Conservation (phyloP, 2,329 filamentous ascomycete species). For the Cryphonectria radicalis region DNA sequence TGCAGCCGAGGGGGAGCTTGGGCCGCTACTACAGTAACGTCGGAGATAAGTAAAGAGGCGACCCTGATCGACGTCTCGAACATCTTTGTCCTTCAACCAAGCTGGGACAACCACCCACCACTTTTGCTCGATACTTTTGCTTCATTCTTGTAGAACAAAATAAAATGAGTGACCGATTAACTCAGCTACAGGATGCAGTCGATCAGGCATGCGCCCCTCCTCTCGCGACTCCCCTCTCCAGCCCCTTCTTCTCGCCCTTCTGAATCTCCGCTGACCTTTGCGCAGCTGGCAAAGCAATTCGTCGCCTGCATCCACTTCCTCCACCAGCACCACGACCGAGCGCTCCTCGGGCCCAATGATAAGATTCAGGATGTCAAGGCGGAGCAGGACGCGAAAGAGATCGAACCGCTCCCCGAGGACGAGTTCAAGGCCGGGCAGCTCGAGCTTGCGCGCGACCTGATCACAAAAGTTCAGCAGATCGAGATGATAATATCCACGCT, state of each 20-base stretch:
- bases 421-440: conserved; percentile 70
- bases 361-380: conserved; percentile 63
- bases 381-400: conserved; percentile 56
- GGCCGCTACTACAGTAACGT: conserved; percentile 3
- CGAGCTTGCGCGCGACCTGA: conserved; percentile 76
- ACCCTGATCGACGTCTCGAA: not conserved
- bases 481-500: conserved; percentile 75
- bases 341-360: conserved; percentile 61
- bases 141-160: conserved; percentile 41
- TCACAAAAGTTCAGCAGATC: conserved; percentile 82
- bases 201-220: conserved; percentile 64
- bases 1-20: conserved; percentile 15
- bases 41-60: conserved; percentile 8
- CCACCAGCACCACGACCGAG: conserved; percentile 69
- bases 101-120: not conserved
- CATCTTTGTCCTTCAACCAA: not conserved
- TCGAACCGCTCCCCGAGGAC: conserved; percentile 65
- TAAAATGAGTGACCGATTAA: conserved; percentile 74
- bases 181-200: conserved; percentile 83
- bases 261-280: conserved; percentile 6
- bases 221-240: not conserved
- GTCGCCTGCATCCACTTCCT: conserved; percentile 70
- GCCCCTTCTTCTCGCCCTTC: not conserved
- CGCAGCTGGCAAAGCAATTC: conserved; percentile 69
- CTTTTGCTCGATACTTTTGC: not conserved